phyloP scores from a whole-genome alignment of 805 yeast species.

The Blastobotrys robertii region DNA sequence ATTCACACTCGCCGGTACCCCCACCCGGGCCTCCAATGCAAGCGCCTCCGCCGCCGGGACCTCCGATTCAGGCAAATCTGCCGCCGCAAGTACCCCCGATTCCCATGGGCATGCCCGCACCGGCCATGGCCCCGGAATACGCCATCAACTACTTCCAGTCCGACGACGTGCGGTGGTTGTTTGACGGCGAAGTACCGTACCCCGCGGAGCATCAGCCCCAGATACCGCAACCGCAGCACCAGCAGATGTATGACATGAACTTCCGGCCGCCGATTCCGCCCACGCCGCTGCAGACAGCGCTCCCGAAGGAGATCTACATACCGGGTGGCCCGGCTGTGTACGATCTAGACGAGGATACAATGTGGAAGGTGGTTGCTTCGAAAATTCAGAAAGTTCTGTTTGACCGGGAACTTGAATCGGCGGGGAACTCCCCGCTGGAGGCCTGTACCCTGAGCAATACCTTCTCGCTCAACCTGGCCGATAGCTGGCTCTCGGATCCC shows the following conservation, averaged over 20 bases:
- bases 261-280: not conserved
- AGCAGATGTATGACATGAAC: not conserved
- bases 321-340: slow-evolving; percentile 3
- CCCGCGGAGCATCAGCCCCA: not conserved
- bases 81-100: not conserved
- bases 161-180: slow-evolving; percentile 22
- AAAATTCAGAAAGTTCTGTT: slow-evolving; percentile 14
- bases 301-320: not conserved
- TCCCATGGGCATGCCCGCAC: not conserved
- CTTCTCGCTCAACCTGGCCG: slow-evolving; percentile 7
- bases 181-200: slow-evolving; percentile 8
- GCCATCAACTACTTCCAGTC: slow-evolving; percentile 10
- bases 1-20: not conserved
- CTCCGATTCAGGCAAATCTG: not conserved
- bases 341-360: slow-evolving; percentile 3
- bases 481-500: slow-evolving; percentile 16
- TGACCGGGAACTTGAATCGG: slow-evolving; percentile 10
- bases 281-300: not conserved
- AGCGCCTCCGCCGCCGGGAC: not conserved
- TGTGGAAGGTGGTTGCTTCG: slow-evolving; percentile 12
- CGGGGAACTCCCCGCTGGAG: slow-evolving; percentile 14
- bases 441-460: slow-evolving; percentile 11
- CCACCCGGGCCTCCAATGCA: not conserved
- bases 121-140: not conserved
- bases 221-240: not conserved